These are phyloP conservation scores for Astrothelium macrocarpum DNA, from an alignment of 495 filamentous ascomycete species.

Conservation along the genomic window DNA sequence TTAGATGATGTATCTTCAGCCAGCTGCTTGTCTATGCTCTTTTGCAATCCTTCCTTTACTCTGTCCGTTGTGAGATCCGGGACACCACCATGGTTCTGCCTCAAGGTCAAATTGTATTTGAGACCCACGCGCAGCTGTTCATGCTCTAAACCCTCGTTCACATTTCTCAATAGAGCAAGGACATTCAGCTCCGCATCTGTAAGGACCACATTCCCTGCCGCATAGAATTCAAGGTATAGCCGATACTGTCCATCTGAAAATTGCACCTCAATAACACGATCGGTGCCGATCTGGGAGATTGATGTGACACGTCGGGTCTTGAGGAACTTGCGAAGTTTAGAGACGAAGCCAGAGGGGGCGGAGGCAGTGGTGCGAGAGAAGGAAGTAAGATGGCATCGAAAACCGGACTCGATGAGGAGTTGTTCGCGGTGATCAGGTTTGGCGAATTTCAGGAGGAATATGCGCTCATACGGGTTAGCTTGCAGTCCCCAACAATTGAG, in stretches of 20 bases:
- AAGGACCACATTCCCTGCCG: conserved; percentile 87
- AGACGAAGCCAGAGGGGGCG: conserved; percentile 73
- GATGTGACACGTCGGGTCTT: conserved; percentile 76
- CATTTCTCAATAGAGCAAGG: conserved; percentile 68
- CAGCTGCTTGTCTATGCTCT: conserved; percentile 47
- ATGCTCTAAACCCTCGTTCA: conserved; percentile 64
- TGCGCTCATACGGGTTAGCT: conserved; percentile 44
- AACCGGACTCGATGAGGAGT: conserved; percentile 85
- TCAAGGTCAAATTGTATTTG: conserved; percentile 67
- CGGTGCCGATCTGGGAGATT: conserved; percentile 79
- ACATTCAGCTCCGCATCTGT: conserved; percentile 74
- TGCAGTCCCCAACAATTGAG: conserved; percentile 7
- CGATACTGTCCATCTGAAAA: conserved; percentile 86
- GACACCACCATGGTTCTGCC: conserved; percentile 70
- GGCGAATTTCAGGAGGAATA: conserved; percentile 87
- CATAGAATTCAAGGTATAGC: conserved; percentile 91
- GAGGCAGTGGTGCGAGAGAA: conserved; percentile 79
- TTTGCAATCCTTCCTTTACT: conserved; percentile 57
- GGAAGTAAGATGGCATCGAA: conserved; percentile 86
- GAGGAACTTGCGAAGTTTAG: conserved; percentile 72
- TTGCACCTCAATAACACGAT: conserved; percentile 82
- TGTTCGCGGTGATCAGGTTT: conserved; percentile 80
- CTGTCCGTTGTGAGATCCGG: conserved; percentile 64
- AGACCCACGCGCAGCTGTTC: conserved; percentile 63
- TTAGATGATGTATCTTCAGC: conserved; percentile 45